Conservation (phyloP, 257 asterid genomes). For the Echium plantagineum region DNA sequence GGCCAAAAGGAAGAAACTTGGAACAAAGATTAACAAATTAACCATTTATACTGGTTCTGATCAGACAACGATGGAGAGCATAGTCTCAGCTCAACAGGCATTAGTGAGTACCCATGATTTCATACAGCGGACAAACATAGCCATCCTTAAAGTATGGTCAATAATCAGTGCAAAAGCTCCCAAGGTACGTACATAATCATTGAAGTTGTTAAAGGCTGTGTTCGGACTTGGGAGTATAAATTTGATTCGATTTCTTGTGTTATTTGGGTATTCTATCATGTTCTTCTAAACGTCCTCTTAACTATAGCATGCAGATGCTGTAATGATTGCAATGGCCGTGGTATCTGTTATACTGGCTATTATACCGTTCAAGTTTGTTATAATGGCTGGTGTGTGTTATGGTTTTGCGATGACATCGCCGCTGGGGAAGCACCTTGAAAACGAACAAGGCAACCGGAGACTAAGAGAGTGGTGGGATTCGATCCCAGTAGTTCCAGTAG, state of each 20-base stretch:
- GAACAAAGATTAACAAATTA: conserved; percentile 33
- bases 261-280: neutral
- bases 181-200: conserved; percentile 31
- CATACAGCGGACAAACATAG: conserved; percentile 47
- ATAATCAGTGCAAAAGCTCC: conserved; percentile 57
- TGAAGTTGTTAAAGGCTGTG: neutral
- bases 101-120: conserved; percentile 42
- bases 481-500: conserved; percentile 60
- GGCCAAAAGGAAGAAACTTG: conserved; percentile 24
- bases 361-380: conserved; percentile 51
- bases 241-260: neutral
- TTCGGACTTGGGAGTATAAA: no score
- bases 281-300: neutral
- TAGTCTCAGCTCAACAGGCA: conserved; percentile 82
- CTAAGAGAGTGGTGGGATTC: conserved; percentile 93
- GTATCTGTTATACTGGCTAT: conserved; percentile 34
- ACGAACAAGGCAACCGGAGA: conserved; percentile 57
- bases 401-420: conserved; percentile 31
- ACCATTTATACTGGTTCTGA: conserved; percentile 47
- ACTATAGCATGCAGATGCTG: conserved; percentile 56
- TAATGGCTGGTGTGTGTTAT: conserved; percentile 28
- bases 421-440: conserved; percentile 32
- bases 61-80: conserved; percentile 59
- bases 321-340: conserved; percentile 31
- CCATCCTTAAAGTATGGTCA: conserved; percentile 64